Evolutionary conservation across 306 rosid genomes (phyloP), one percentile per base, ranked within the genome.

Genomic region (Abrus precatorius): DNA sequence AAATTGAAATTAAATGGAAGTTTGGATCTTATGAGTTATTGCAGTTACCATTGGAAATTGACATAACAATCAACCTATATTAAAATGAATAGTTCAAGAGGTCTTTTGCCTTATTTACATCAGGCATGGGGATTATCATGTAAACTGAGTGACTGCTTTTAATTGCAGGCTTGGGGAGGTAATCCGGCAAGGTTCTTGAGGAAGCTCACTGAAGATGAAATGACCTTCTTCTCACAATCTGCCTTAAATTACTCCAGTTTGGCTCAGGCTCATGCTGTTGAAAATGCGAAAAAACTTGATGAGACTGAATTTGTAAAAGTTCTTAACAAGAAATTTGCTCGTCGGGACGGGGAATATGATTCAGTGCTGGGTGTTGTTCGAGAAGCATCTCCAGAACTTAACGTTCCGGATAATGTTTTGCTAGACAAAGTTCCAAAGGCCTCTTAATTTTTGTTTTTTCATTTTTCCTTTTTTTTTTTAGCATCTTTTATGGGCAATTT

Each of bases 161-260:
- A 48, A 74, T 75, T 75, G 70, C 86, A 95, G 99, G 94, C 93
- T 61, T 95, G 99, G 99, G 99, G 96, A 75, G 99, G 99, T 50
- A 95, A 93, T 79, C 99, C 99, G 1, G 98, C 99, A 52, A 93
- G 84, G 87, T 93, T 93, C 86, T 84, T 93, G 86, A 91, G 99
- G 87, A 95, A 90, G 91, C 98, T 95, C 34, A 88, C 97, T 3
- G 94, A 95, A 84, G 91, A 95, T 27, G 99, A 95, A 91, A 90
- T 90, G 86, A 83, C 94, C 70, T 95, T 93, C 88, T 88, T 95
- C 73, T 87, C 93, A 75, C 97, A 95, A 77, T 95, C 96, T 1
- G 98, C 98, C 79, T 6, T 87, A 59, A 93, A 95, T 48, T 95
- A 95, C 81, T 62, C 97, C 89, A 91, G 75, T 86, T 86, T 93